Evolutionary conservation across 305 asterid genomes (phyloP).

Genomic region (Rubia occidens): DNA sequence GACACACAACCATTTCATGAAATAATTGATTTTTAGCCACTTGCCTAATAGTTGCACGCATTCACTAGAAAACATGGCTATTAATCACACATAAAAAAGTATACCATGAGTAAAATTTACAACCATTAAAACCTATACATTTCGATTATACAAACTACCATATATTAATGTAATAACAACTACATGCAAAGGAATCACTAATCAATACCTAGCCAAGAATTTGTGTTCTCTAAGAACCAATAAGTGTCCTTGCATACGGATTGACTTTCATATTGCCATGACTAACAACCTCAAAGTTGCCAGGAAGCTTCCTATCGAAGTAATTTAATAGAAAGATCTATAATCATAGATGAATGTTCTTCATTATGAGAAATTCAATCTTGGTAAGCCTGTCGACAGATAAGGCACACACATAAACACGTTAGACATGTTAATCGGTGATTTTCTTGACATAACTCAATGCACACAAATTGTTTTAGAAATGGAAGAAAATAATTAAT

Average conservation of each 20-base stretch:
- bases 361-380: constrained; percentile 49
- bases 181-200: neutral
- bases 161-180: neutral
- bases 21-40: too few relatives aligned
- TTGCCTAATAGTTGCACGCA: too few relatives aligned
- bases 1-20: too few relatives aligned
- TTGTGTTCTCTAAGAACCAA: constrained; percentile 56
- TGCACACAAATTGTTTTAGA: too few relatives aligned
- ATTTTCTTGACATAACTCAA: too few relatives aligned
- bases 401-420: neutral
- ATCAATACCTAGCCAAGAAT: constrained; percentile 71
- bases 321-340: constrained; percentile 71
- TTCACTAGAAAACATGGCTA: too few relatives aligned
- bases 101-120: too few relatives aligned
- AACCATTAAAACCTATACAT: neutral
- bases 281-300: constrained; percentile 79
- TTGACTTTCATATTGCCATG: constrained; percentile 55
- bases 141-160: neutral
- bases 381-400: constrained; percentile 58
- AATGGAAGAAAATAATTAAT: neutral
- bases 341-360: constrained; percentile 64
- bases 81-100: too few relatives aligned
- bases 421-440: too few relatives aligned
- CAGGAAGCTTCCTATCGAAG: constrained; percentile 53
- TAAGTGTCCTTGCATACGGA: constrained; percentile 76